Evolutionary conservation across 1,284 basidiomycete species (phyloP).

Genomic region (Agaricales sp.): DNA sequence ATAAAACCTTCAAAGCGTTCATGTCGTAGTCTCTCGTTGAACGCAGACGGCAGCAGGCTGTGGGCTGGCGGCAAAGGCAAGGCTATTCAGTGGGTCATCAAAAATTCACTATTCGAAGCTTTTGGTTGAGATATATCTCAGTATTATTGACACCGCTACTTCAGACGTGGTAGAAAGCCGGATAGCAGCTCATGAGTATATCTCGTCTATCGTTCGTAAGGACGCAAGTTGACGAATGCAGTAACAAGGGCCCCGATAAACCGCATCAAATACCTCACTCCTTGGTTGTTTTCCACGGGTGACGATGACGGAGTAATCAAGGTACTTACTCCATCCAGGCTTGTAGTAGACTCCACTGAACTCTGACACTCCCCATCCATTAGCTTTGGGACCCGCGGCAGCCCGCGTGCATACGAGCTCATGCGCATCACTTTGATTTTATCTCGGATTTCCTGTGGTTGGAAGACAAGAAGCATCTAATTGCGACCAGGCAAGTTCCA

Average conservation of each 20-base stretch:
- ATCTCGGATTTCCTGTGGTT: slow-evolving; percentile 90
- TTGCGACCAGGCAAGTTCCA: slow-evolving; percentile 68
- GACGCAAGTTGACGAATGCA: slow-evolving; percentile 14
- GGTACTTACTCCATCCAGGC: slow-evolving; percentile 36
- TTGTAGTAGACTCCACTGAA: too few relatives aligned
- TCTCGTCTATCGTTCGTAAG: slow-evolving; percentile 23
- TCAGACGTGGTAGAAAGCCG: slow-evolving; percentile 57
- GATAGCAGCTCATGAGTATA: slow-evolving; percentile 73
- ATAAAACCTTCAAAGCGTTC: slow-evolving; percentile 64
- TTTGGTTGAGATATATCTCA: slow-evolving; percentile 16
- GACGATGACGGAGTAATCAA: slow-evolving; percentile 94
- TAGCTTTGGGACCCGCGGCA: slow-evolving; percentile 87
- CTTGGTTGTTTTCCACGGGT: slow-evolving; percentile 71
- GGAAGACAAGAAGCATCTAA: slow-evolving; percentile 75
- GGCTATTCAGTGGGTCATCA: slow-evolving; percentile 57
- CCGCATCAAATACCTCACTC: slow-evolving; percentile 61
- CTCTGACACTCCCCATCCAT: slow-evolving; percentile 1
- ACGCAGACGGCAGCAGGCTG: slow-evolving; percentile 53
- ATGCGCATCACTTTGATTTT: slow-evolving; percentile 90
- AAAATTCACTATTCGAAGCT: not conserved
- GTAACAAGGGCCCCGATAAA: slow-evolving; percentile 70
- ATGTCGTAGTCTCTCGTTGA: slow-evolving; percentile 61
- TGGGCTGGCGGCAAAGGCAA: slow-evolving; percentile 84
- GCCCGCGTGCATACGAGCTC: slow-evolving; percentile 51
- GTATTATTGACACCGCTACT: slow-evolving; percentile 59